These are phyloP conservation scores for Haematococcus lacustris DNA, from an alignment of 139 green algal species.

Conservation along the genomic window DNA sequence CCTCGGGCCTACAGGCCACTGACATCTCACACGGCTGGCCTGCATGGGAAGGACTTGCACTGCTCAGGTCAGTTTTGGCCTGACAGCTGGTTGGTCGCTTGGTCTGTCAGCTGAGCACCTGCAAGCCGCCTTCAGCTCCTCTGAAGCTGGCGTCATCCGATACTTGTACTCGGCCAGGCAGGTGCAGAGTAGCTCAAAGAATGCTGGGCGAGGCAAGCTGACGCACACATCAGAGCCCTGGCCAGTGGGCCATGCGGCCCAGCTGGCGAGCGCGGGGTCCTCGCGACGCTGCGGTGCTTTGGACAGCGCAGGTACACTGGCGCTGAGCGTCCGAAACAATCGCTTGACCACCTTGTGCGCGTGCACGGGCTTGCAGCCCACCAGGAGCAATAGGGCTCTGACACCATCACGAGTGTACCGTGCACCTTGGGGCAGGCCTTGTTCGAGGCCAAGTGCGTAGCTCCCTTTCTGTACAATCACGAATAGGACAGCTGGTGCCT, in stretches of 20 bases:
- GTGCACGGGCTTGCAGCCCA: constrained; percentile 71
- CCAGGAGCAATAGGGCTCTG: constrained; percentile 55
- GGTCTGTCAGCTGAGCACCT: constrained; percentile 27
- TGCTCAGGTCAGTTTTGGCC: not conserved
- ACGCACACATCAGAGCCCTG: constrained; percentile 8
- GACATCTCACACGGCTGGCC: not conserved
- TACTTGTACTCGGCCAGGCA: constrained; percentile 36
- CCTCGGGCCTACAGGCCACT: not conserved
- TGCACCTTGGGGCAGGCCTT: constrained; percentile 10
- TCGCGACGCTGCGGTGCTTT: not conserved
- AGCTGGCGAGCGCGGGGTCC: not conserved
- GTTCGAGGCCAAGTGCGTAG: too few species aligned
- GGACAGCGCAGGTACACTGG: not conserved
- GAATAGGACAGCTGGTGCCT: too few species aligned
- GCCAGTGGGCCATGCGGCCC: not conserved
- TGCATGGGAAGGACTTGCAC: not conserved
- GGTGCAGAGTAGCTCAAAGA: constrained; percentile 32
- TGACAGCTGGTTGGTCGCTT: not conserved
- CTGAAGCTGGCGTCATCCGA: constrained; percentile 24
- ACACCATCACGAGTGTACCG: constrained; percentile 68
- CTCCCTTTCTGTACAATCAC: too few species aligned
- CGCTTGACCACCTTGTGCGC: constrained; percentile 44
- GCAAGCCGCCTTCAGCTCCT: constrained; percentile 44
- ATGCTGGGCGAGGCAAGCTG: constrained; percentile 25
- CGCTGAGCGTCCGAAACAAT: constrained; percentile 3